Evolutionary conservation across 2,329 filamentous ascomycete genomes (phyloP).

Genomic region (Aspergillus sp.): DNA sequence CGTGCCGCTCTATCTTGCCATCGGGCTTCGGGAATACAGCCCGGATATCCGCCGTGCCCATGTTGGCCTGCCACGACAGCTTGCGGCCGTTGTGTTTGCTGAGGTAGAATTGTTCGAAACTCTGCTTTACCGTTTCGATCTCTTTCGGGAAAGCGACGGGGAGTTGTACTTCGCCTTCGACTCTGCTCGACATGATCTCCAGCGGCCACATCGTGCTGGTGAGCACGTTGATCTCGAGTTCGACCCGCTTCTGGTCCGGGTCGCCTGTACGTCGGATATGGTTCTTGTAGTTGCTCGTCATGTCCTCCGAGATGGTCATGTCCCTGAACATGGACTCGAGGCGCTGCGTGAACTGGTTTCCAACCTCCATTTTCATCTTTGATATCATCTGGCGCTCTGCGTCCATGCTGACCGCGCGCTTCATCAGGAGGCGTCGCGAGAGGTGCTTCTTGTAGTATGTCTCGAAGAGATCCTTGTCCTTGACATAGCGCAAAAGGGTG

Average conservation of each 20-base stretch:
- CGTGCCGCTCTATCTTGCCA: slow-evolving; percentile 69
- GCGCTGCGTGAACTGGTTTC: slow-evolving; percentile 85
- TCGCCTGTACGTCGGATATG: slow-evolving; percentile 54
- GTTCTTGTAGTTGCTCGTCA: slow-evolving; percentile 66
- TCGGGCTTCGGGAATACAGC: slow-evolving; percentile 64
- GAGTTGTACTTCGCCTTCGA: slow-evolving; percentile 37
- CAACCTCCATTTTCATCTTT: slow-evolving; percentile 93
- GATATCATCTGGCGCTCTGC: slow-evolving; percentile 93
- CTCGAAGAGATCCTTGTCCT: slow-evolving; percentile 91
- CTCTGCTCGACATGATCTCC: slow-evolving; percentile 64
- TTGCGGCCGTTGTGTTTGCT: slow-evolving; percentile 79
- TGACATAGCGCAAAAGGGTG: slow-evolving; percentile 73
- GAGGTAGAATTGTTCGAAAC: slow-evolving; percentile 82
- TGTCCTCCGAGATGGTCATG: slow-evolving; percentile 76
- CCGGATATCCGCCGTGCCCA: slow-evolving; percentile 79
- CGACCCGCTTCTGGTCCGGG: slow-evolving; percentile 54
- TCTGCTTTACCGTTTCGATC: slow-evolving; percentile 66
- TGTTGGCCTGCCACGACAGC: slow-evolving; percentile 68
- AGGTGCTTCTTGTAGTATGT: slow-evolving; percentile 97
- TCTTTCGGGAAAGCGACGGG: slow-evolving; percentile 64
- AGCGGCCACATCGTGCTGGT: slow-evolving; percentile 94
- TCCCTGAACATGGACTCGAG: slow-evolving; percentile 98
- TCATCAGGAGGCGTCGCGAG: slow-evolving; percentile 74
- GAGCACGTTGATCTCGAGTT: slow-evolving; percentile 74
- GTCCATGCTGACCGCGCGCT: slow-evolving; percentile 81